Conservation (phyloP, 1,139 yeast genomes). For the Zygotorulaspora mrakii region DNA sequence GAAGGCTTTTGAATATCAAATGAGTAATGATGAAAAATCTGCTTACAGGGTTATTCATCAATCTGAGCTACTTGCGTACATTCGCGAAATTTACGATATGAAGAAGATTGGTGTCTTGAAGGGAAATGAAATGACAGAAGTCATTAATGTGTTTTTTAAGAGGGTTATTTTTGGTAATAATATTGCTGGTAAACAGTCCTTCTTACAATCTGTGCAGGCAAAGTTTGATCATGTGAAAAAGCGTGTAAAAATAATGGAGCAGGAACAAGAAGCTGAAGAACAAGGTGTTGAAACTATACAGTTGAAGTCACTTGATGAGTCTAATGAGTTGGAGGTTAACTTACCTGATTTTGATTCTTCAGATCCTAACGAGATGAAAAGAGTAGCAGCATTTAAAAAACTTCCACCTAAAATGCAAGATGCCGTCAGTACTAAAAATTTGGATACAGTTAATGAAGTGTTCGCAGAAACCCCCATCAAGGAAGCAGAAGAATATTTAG, state of each 20-base stretch:
- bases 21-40: conserved; percentile 51
- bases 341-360: conserved; percentile 56
- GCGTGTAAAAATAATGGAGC: conserved; percentile 65
- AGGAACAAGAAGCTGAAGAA: conserved; percentile 38
- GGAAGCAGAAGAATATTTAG: conserved; percentile 77
- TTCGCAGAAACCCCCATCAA: conserved; percentile 72
- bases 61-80: conserved; percentile 74
- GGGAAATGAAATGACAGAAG: conserved; percentile 43
- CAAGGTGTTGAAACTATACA: conserved; percentile 77
- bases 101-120: conserved; percentile 36
- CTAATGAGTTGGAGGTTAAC: conserved; percentile 66
- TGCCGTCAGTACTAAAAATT: conserved; percentile 67
- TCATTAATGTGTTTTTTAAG: conserved; percentile 65
- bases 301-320: conserved; percentile 81
- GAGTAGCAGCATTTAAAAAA: conserved; percentile 52
- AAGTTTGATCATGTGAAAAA: conserved; percentile 77
- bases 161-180: conserved; percentile 53
- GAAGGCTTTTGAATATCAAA: conserved; percentile 85
- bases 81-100: conserved; percentile 58
- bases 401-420: conserved; percentile 63
- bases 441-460: conserved; percentile 80
- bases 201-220: conserved; percentile 55
- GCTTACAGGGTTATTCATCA: conserved; percentile 72
- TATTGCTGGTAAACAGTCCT: conserved; percentile 49
- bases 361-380: conserved; percentile 46